Base-by-base conservation (phyloP, 2,329 filamentous ascomycete genomes). In the Exophiala bonariae region DNA sequence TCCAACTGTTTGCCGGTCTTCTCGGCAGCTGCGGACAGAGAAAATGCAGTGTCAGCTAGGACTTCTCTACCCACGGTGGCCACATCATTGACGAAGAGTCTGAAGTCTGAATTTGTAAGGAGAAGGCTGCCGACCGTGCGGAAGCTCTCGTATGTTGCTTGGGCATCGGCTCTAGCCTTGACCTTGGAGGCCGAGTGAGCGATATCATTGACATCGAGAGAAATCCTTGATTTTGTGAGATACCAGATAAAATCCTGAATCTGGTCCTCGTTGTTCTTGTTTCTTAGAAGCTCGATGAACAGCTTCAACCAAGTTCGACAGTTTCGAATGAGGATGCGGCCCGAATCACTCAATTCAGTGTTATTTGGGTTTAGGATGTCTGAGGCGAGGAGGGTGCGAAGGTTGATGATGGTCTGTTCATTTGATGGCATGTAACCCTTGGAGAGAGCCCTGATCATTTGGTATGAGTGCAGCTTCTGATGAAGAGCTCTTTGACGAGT, bases 211-310 rank as follows among this genome's bases (percentile, higher is more conserved):
- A 82, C 74, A 58, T 91, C 83, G 3, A 92, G 68, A 1, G 79
- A 79, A 4, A 93, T 72, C 26, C 80, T 79, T n/a, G 89, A 84
- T 63, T 87, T 86, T 54, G 82, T 74, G 37, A 95, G 67, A 59
- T 85, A 90, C 90, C 90, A 96, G 31, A 96, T 75, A 55, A 96
- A 87, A 60, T 96, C 89, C 66, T 97, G 92, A 14, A 97, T 81
- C 65, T 96, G 86, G 66, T 97, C 89, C 13, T 81, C 69, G 52
- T 76, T 73, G 66, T 96, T 96, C 73, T 96, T 97, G 67, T 90
- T 77, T 45, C 82, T 76, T 36, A 96, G 65, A 4, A 96, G 70
- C n/a, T 89, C 82, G 59, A 95, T 92, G 64, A 96, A 83, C 48
- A 91, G 79, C 47, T 82, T 79, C 6, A 96, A 72, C 80, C 83